Evolutionary conservation across 257 asterid genomes (phyloP).

Genomic region (Solanum microdontum): DNA sequence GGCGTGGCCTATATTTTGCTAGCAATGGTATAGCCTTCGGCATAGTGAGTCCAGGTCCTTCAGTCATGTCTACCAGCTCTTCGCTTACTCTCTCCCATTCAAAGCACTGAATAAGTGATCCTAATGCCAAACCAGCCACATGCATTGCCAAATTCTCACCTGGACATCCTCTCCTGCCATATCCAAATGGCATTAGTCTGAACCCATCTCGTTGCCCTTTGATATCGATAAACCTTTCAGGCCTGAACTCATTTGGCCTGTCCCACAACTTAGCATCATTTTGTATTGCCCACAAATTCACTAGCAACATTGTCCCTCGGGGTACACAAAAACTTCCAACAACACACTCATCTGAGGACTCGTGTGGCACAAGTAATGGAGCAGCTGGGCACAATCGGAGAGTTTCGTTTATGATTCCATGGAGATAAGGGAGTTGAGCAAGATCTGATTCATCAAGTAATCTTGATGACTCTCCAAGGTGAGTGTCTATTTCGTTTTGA

Average conservation of each 20-base stretch:
- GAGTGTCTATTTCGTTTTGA: slow-evolving; percentile 33
- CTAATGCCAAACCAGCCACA: slow-evolving; percentile 1
- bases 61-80: slow-evolving; percentile 17
- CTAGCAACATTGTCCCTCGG: slow-evolving; percentile 9
- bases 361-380: slow-evolving; percentile 9
- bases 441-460: slow-evolving; percentile 45
- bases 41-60: slow-evolving; percentile 8
- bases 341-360: slow-evolving; percentile 13
- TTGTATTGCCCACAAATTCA: slow-evolving; percentile 19
- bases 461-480: slow-evolving; percentile 18
- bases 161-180: slow-evolving; percentile 21
- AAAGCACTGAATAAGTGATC: slow-evolving; percentile 15
- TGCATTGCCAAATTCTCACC: slow-evolving; percentile 8
- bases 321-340: slow-evolving; percentile 16
- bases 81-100: slow-evolving; percentile 16
- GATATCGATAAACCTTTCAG: slow-evolving; percentile 14
- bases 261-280: slow-evolving; percentile 14
- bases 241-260: slow-evolving; percentile 12
- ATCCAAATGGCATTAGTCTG: slow-evolving; percentile 16
- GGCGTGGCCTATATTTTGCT: slow-evolving; percentile 4
- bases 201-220: slow-evolving; percentile 5
- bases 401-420: slow-evolving; percentile 6
- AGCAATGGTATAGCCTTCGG: slow-evolving; percentile 12
- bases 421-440: slow-evolving; percentile 17
- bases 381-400: slow-evolving; percentile 11